These are phyloP conservation scores for Leucaena leucocephala DNA, from an alignment of 306 rosid species.

Conservation along the genomic window DNA sequence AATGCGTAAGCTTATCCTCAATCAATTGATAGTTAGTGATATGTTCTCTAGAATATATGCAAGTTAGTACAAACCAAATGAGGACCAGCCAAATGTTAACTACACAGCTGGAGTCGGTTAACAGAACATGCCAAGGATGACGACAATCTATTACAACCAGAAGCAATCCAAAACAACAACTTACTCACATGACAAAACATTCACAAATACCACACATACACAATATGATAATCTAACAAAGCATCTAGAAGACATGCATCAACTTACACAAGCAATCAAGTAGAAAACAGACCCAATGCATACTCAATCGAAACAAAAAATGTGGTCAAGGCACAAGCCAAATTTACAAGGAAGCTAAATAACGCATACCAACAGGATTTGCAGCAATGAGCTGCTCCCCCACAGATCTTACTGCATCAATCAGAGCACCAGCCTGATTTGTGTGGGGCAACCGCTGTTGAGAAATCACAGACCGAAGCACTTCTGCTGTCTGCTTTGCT, in stretches of 20 bases:
- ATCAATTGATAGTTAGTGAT: neutral
- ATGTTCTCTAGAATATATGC: neutral
- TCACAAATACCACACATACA: neutral
- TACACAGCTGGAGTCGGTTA: neutral
- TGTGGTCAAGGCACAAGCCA: neutral
- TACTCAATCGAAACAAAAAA: neutral
- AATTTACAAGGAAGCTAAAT: neutral
- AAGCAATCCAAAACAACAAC: too few relatives aligned
- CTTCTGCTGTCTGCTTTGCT: constrained; percentile 81
- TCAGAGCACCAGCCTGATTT: constrained; percentile 80
- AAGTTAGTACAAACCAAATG: neutral
- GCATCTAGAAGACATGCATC: constrained; percentile 21
- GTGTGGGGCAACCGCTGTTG: constrained; percentile 81
- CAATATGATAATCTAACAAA: neutral
- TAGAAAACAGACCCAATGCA: constrained; percentile 23
- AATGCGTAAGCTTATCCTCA: neutral
- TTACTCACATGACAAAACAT: neutral
- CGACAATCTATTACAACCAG: too few relatives aligned
- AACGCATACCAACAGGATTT: constrained; percentile 80
- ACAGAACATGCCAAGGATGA: neutral
- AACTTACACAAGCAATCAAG: constrained; percentile 13
- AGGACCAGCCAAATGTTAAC: neutral
- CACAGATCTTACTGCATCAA: constrained; percentile 79
- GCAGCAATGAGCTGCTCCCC: constrained; percentile 96
- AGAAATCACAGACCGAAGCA: constrained; percentile 86